Base-by-base conservation (phyloP, 345 rosid species). In the Reutealis trisperma region DNA sequence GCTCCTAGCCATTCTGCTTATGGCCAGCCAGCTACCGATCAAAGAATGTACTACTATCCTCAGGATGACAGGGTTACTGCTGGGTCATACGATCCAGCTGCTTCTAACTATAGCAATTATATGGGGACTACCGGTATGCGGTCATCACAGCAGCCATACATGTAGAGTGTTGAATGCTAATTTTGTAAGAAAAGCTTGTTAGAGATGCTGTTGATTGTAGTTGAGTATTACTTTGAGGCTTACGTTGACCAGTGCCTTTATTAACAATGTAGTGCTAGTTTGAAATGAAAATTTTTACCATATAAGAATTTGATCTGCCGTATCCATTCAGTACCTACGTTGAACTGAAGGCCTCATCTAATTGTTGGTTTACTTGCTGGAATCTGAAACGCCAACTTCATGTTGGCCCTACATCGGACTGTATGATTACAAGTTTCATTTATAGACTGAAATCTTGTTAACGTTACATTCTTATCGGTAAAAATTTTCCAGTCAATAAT, bases 11-110 rank as follows among this genome's bases (percentile, higher is more conserved):
- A 85, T 69, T 51, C 89, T 8, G 69, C 74, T 1, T 84, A 79
- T 62, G 78, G 86, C 73, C 86, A 80, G 24, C 92, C 82, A 75
- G 80, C 82, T 24, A 74, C 55, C 30, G 85, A 87, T 78, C 90
- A 81, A 70, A 80, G 87, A 84, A 47, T 77, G 47, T 85, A 81
- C 74, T 81, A 83, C 77, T 79, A 84, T 62, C 75, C 85, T 65
- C 86, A 75, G 51, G 86, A 80, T 2, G 82, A 80, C 25, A 75
- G 81, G 51, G 58, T 72, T 75, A 18, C 81, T 44, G 61, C 82
- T 41, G 45, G 79, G 34, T 60, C 85, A 0, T 79, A 81, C 57
- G 76, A 74, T 77, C 75, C 86, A 27, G 70, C 83, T 15, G 71
- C 80, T 32, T 60, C 86, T 14, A 84, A 58, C 54, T 87, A 85